phyloP scores from a whole-genome alignment of 176 grass and related monocot genomes.

The Aegilops sharonensis region DNA sequence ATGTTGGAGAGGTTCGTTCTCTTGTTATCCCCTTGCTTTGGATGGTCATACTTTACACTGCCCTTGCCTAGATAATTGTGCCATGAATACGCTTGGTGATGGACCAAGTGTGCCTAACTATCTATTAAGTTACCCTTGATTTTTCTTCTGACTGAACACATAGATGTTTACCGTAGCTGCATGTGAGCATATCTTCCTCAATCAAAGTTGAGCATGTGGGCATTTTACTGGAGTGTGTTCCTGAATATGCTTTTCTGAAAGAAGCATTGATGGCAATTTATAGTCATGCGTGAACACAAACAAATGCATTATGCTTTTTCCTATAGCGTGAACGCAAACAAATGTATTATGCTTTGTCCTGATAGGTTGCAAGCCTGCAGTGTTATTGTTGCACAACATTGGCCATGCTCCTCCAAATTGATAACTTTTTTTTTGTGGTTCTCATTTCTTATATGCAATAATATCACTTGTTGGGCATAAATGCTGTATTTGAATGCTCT shows the following conservation, averaged over 20 bases:
- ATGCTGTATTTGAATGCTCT: background rate
- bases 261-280: background rate
- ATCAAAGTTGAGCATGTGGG: background rate
- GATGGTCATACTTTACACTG: background rate
- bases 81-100: background rate
- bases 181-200: background rate
- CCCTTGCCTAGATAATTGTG: background rate
- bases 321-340: background rate
- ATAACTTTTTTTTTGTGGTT: conserved; percentile 1
- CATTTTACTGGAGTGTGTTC: background rate
- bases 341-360: background rate
- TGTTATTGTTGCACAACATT: background rate
- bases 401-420: background rate
- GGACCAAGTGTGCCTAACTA: background rate
- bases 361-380: background rate
- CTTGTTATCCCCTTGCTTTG: background rate
- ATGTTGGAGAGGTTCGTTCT: conserved; percentile 92
- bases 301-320: background rate
- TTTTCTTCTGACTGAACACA: background rate
- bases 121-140: background rate
- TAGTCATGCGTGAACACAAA: background rate
- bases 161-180: background rate
- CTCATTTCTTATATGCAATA: background rate
- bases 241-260: background rate
- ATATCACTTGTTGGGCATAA: background rate